Percentiles rank a stretch among this genome's conserved stretches.
These are phyloP conservation scores for Conoideocrella luteorostrata DNA, from an alignment of 2,329 filamentous ascomycete species.

Conservation along the genomic window DNA sequence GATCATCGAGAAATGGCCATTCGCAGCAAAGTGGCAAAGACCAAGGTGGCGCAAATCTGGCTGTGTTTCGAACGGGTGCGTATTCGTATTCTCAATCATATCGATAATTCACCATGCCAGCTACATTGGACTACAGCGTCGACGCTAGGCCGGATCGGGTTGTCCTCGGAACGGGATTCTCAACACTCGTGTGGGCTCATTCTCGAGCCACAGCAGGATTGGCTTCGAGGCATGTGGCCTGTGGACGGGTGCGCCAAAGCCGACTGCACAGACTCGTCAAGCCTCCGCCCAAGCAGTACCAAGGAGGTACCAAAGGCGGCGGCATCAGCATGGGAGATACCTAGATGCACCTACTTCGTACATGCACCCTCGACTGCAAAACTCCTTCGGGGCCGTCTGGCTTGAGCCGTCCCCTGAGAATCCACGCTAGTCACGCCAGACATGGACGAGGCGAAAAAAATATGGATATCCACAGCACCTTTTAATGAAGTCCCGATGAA, in stretches of 20 bases:
- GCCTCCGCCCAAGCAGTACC: neutral
- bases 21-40: neutral
- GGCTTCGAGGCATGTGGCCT: neutral
- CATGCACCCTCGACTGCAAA: no score
- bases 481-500: conserved; percentile 10
- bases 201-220: conserved; percentile 20
- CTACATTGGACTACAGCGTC: neutral
- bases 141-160: neutral
- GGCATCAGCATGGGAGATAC: neutral
- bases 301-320: neutral
- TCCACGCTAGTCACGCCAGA: conserved; percentile 1
- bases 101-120: conserved; percentile 3
- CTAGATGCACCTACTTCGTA: neutral
- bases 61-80: no score
- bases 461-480: neutral
- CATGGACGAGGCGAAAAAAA: conserved; percentile 4
- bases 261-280: neutral
- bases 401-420: conserved; percentile 3
- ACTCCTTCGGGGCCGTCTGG: neutral
- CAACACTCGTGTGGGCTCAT: conserved; percentile 27
- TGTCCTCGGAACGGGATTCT: conserved; percentile 25
- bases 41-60: neutral
- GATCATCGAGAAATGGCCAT: neutral
- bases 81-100: conserved; percentile 7
- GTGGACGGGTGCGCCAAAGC: conserved; percentile 1